A percentile compares a stretch with the other conserved stretches of the same genome.
Evolutionary conservation across 2,329 filamentous ascomycete species (phyloP).

Genomic region (Gaeumannomyces sp.): DNA sequence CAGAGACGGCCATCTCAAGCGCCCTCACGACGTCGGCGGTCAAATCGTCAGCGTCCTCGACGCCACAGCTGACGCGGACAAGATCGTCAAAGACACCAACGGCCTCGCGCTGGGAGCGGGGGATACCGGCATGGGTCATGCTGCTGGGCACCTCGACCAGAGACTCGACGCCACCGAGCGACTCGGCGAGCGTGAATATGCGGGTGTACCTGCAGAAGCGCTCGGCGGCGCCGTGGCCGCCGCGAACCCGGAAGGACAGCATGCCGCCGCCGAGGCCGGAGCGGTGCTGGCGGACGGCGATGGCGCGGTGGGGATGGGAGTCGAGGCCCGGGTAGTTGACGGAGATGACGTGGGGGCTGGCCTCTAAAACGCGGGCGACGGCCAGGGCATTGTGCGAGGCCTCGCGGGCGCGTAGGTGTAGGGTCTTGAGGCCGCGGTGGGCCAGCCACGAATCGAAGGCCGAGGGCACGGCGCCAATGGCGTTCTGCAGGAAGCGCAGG

Average conservation of each 20-base stretch:
- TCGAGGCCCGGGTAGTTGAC: conserved; percentile 94
- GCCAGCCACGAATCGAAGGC: conserved; percentile 98
- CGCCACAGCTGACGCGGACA: conserved; percentile 85
- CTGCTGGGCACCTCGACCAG: conserved; percentile 84
- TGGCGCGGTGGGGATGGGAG: conserved; percentile 78
- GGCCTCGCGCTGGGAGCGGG: conserved; percentile 79
- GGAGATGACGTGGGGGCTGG: conserved; percentile 72
- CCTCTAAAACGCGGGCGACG: conserved; percentile 71
- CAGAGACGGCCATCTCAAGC: conserved; percentile 62
- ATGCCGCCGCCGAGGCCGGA: conserved; percentile 93
- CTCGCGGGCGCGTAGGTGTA: conserved; percentile 86
- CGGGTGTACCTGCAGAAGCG: conserved; percentile 84
- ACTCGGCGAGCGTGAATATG: conserved; percentile 92
- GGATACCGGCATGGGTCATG: conserved; percentile 98
- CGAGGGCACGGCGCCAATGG: conserved; percentile 89
- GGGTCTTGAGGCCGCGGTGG: conserved; percentile 91
- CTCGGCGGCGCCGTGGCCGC: conserved; percentile 79
- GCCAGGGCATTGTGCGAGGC: conserved; percentile 74
- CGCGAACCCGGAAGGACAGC: conserved; percentile 91
- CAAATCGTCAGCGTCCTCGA: conserved; percentile 85
- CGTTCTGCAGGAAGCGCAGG: conserved; percentile 90
- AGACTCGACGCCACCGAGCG: conserved; percentile 80
- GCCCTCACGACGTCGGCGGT: conserved; percentile 74
- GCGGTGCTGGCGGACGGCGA: conserved; percentile 87
- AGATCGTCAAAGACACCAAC: conserved; percentile 94